A percentile compares a stretch with the other conserved stretches of the same genome.
Conservation (phyloP, 1,284 basidiomycete genomes). For the Cystobasidium slooffiae region DNA sequence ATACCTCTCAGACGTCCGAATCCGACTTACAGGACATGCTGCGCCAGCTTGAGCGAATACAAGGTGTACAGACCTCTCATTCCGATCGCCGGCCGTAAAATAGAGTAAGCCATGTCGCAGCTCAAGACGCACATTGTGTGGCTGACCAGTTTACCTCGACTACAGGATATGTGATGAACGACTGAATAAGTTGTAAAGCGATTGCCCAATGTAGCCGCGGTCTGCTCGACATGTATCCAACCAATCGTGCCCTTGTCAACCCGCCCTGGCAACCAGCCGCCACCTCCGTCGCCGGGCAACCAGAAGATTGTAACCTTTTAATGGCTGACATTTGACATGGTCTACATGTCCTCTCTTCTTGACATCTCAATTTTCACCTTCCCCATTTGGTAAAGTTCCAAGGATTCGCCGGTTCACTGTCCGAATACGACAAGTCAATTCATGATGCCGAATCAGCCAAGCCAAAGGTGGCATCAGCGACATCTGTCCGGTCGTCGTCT, state of each 20-base stretch:
- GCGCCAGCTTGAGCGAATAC: neutral
- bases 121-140: too few relatives aligned
- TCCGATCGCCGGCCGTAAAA: neutral
- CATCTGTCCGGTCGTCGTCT: slow-evolving; percentile 49
- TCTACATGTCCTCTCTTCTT: too few relatives aligned
- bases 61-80: neutral
- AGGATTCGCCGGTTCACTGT: too few relatives aligned
- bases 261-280: too few relatives aligned
- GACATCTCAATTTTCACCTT: too few relatives aligned
- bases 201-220: neutral
- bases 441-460: neutral
- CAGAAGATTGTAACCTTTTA: too few relatives aligned
- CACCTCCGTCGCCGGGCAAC: too few relatives aligned
- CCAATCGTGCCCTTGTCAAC: too few relatives aligned
- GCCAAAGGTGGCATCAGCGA: slow-evolving; percentile 8
- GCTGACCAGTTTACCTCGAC: too few relatives aligned
- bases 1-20: slow-evolving; percentile 7
- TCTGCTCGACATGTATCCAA: neutral
- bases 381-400: too few relatives aligned
- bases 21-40: neutral
- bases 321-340: too few relatives aligned
- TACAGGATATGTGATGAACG: neutral
- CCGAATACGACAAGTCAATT: neutral
- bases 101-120: neutral
- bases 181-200: neutral